Evolutionary conservation across 2,329 filamentous ascomycete genomes (phyloP).

Genomic region (Calonectria ilicicola): DNA sequence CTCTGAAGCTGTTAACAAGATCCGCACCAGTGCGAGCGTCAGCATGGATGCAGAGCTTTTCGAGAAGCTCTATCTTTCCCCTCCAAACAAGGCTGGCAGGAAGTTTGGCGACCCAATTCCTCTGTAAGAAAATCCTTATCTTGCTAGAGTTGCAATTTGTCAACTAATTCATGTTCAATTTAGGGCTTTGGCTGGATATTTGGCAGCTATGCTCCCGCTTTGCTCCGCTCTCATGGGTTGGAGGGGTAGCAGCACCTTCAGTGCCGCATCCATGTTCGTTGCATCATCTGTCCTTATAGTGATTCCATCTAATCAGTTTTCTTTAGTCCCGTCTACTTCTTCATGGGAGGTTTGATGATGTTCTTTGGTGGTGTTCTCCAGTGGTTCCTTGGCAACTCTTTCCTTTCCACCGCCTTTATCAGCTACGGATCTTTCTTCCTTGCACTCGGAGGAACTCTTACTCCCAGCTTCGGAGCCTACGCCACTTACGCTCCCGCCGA

Average conservation of each 20-base stretch:
- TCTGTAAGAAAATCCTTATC: not conserved
- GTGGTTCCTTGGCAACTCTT: not conserved
- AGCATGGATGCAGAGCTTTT: not conserved
- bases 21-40: not conserved
- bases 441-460: not conserved
- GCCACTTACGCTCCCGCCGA: not conserved
- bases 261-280: not conserved
- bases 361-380: not conserved
- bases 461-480: not conserved
- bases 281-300: no score
- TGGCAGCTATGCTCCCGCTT: not conserved
- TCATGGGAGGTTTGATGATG: slow-evolving; percentile 4
- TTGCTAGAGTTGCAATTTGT: not conserved
- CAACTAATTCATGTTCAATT: not conserved
- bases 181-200: not conserved
- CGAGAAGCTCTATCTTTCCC: not conserved
- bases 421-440: slow-evolving; percentile 1
- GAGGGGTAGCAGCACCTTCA: not conserved
- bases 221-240: not conserved
- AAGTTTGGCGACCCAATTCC: not conserved
- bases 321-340: not conserved
- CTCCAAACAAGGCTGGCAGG: not conserved
- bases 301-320: not conserved
- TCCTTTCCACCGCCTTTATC: not conserved
- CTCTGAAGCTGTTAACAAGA: not conserved